Base-by-base conservation (phyloP, 2,329 filamentous ascomycete genomes). In the Cladorrhinum sp. region DNA sequence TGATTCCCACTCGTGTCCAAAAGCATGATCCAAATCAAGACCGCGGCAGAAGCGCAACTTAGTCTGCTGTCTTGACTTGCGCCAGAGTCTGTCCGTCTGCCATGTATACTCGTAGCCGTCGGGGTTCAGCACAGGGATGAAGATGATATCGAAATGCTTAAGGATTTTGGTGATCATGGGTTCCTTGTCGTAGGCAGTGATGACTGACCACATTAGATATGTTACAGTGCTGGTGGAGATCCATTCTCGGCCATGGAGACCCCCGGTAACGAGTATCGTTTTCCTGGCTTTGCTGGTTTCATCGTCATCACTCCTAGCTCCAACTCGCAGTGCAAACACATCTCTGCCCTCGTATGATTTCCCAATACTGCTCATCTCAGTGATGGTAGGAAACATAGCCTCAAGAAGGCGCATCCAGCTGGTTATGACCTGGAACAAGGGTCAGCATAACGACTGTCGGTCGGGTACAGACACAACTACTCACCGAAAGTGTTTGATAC, bases 51-150 rank as follows among this genome's bases (percentile, higher is more conserved):
- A 93, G 16, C 86, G 84, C 61, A 96, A 81, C 61, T 82, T 87
- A 0, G 93, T 98, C 55, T 87, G 83, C 72, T 98, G 93, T 53
- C 92, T 82, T 60, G 95, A 96, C 77, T 98, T 99, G 70, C 93
- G 89, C 93, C 93, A 99, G 0, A 99, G 80, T 7, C 95, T 87
- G 73, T 99, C 93, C 1, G 85, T 85, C 62, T 93, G 86, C 93
- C 93, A 98, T 0, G 91, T 92, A 74, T 96, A 97, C 65, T 92
- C 88, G 71, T 97, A 96, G 27, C 95, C 95, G 73, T 99, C 95
- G 0, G 93, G 92, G 71, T 99, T 99, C 60, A 95, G 76, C 0
- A 91, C 91, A 0, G 95, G 95, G 23, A 98, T 83, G 67, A 98
- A 89, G 50, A 98, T 81, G 67, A 96, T 87, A 74, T 98, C 93